A percentile compares a stretch with the other conserved stretches of the same genome.
Evolutionary conservation across 768 basidiomycete species (phyloP).

Genomic region (Rhodosporidiobolus sp.): DNA sequence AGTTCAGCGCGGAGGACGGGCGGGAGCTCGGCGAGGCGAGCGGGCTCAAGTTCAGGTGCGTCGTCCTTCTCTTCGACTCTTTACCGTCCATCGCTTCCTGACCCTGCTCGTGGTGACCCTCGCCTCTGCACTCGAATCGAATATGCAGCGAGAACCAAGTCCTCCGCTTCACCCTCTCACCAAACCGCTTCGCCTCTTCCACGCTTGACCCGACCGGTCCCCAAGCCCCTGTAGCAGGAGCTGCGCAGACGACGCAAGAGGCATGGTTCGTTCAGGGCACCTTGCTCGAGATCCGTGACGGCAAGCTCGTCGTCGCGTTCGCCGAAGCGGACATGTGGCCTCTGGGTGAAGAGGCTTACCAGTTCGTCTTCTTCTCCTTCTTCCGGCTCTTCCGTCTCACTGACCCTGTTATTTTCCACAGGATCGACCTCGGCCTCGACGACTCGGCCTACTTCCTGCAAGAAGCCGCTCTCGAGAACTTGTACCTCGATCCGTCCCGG

Average conservation of each 20-base stretch:
- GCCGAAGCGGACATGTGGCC: slow-evolving; percentile 53
- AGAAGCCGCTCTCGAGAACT: slow-evolving; percentile 60
- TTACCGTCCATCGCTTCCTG: not conserved
- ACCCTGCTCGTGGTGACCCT: too few relatives aligned
- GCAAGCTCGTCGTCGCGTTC: slow-evolving; percentile 62
- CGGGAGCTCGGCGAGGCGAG: not conserved
- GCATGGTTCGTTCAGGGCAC: slow-evolving; percentile 55
- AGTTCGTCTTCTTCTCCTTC: slow-evolving; percentile 40
- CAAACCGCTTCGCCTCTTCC: not conserved
- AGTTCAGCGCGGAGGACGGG: slow-evolving; percentile 17
- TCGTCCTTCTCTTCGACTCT: too few relatives aligned
- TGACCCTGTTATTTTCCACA: slow-evolving; percentile 44
- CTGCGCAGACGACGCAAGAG: not conserved
- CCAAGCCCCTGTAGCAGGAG: not conserved
- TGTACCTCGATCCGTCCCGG: slow-evolving; percentile 58
- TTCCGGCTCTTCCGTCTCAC: not conserved
- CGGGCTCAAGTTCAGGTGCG: slow-evolving; percentile 25
- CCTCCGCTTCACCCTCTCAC: slow-evolving; percentile 24
- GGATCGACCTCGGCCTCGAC: slow-evolving; percentile 67
- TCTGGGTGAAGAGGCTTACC: slow-evolving; percentile 57
- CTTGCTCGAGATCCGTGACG: slow-evolving; percentile 56
- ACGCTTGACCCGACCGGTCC: slow-evolving; percentile 10
- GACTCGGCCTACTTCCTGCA: slow-evolving; percentile 68
- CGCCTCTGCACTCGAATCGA: not conserved
- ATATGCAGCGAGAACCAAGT: slow-evolving; percentile 15